Conservation (phyloP, 495 filamentous ascomycete genomes). For the Penicillium coffeae region DNA sequence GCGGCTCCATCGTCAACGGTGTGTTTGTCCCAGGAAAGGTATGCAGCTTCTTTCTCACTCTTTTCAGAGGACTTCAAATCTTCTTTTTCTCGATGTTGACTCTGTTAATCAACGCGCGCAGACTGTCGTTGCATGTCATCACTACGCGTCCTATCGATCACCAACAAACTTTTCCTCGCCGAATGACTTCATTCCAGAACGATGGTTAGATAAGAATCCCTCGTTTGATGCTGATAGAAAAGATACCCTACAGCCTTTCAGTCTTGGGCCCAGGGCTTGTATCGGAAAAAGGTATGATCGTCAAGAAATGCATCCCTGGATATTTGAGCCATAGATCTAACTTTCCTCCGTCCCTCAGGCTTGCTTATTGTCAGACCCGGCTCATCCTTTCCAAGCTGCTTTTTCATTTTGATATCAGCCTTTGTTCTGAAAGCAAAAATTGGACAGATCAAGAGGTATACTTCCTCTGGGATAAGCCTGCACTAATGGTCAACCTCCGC, state of each 20-base stretch:
- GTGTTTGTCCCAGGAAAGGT: constrained; percentile 29
- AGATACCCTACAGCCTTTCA: constrained; percentile 40
- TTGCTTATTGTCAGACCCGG: constrained; percentile 55
- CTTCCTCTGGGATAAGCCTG: constrained; percentile 44
- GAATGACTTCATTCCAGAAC: constrained; percentile 38
- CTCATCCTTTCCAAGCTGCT: constrained; percentile 50
- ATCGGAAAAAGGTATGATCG: constrained; percentile 40
- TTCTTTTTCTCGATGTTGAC: no score
- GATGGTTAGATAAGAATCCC: constrained; percentile 37
- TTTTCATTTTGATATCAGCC: constrained; percentile 49
- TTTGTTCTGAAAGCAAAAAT: constrained; percentile 25
- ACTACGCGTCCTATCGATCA: constrained; percentile 37
- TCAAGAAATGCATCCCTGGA: neutral
- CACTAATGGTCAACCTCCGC: constrained; percentile 23
- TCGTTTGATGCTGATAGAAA: constrained; percentile 31
- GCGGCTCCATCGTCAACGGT: constrained; percentile 28
- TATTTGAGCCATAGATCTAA: neutral
- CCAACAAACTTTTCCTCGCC: constrained; percentile 33
- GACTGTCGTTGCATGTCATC: constrained; percentile 31
- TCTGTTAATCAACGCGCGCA: no score
- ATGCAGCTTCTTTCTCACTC: constrained; percentile 1
- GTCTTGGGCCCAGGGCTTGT: constrained; percentile 38
- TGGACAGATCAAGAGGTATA: constrained; percentile 43
- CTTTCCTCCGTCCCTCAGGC: constrained; percentile 23
- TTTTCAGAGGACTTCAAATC: no score